Evolutionary conservation across 23 red algal species (phyloP).

Genomic region (Gracilaria domingensis): DNA sequence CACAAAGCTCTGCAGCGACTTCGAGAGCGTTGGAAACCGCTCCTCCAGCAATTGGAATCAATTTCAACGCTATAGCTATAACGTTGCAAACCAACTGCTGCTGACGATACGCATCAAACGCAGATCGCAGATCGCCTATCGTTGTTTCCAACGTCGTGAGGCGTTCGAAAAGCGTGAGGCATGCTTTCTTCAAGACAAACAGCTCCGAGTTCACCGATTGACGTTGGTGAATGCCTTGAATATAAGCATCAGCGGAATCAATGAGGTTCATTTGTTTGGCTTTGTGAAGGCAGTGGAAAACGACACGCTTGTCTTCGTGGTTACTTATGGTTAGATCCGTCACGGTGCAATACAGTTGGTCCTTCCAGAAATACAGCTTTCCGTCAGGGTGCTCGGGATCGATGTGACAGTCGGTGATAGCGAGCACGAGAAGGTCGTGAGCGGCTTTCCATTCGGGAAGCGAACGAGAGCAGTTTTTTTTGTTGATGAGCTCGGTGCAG

Average conservation of each 20-base stretch:
- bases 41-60: conserved; percentile 8
- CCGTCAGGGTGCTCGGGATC: not conserved
- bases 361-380: not conserved
- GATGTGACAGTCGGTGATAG: not conserved
- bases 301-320: not conserved
- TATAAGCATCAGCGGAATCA: conserved; percentile 7
- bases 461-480: not conserved
- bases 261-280: not conserved
- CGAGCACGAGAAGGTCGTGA: not conserved
- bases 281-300: not conserved
- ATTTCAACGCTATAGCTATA: not conserved
- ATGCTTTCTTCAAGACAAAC: conserved; percentile 7
- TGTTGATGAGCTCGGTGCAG: not conserved
- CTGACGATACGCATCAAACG: not conserved
- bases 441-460: conserved; percentile 5
- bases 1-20: not conserved
- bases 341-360: conserved; percentile 19
- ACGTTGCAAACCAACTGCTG: not conserved
- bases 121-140: not conserved
- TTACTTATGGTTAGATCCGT: not conserved
- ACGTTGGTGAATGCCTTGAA: not conserved
- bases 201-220: not conserved
- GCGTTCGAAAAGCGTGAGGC: not conserved
- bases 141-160: not conserved
- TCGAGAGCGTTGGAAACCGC: not conserved